A percentile compares a stretch with the other conserved stretches of the same genome.
Conservation (phyloP, 2,329 filamentous ascomycete species). For the Pseudopyrenochaeta lycopersici region DNA sequence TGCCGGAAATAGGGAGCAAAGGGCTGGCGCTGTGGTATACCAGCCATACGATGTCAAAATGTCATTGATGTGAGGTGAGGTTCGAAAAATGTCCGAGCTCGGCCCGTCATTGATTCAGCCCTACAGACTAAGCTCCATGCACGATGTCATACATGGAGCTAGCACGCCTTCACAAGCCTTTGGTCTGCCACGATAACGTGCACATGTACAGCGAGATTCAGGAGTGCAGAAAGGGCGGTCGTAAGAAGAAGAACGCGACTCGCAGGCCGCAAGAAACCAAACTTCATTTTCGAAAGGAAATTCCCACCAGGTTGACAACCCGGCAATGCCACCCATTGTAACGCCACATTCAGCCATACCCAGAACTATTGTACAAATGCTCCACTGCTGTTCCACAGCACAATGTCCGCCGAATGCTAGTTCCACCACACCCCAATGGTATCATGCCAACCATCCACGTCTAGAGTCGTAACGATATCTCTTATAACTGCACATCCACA, state of each 20-base stretch:
- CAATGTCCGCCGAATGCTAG: slow-evolving; percentile 4
- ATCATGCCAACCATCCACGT: slow-evolving; percentile 19
- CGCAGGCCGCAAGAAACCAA: slow-evolving; percentile 8
- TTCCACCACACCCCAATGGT: slow-evolving; percentile 14
- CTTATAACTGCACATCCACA: slow-evolving; percentile 31
- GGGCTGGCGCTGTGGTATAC: slow-evolving; percentile 2
- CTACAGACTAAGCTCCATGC: slow-evolving; percentile 5
- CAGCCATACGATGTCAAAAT: slow-evolving; percentile 1
- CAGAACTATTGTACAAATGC: slow-evolving; percentile 38
- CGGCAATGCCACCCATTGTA: slow-evolving; percentile 11
- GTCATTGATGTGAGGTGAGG: background rate
- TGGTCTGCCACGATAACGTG: no score
- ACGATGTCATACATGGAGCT: slow-evolving; percentile 3
- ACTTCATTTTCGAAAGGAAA: slow-evolving; percentile 10
- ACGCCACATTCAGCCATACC: slow-evolving; percentile 23
- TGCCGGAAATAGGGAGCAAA: slow-evolving; percentile 35
- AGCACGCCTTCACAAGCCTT: background rate
- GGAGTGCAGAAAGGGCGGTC: no score
- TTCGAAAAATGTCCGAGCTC: slow-evolving; percentile 8
- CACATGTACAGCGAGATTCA: no score
- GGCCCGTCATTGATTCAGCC: slow-evolving; percentile 19
- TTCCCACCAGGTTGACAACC: background rate
- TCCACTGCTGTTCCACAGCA: slow-evolving; percentile 13
- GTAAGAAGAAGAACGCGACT: slow-evolving; percentile 11
- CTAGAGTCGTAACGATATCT: background rate